Evolutionary conservation across 1,139 yeast genomes (phyloP).

Genomic region (Scheffersomyces lignicola): DNA sequence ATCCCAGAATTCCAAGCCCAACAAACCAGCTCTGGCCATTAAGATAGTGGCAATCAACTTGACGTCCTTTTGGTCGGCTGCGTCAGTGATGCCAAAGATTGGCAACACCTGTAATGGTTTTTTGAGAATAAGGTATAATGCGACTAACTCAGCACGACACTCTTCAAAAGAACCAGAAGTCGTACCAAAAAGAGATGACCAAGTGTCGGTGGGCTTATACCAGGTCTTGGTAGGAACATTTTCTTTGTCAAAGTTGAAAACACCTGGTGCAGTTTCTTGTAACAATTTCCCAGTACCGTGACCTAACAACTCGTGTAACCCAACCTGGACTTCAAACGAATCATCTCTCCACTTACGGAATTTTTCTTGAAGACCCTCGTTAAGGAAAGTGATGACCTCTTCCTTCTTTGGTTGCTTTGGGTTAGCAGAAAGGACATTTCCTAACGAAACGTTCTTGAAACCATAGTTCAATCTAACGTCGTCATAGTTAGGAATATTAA

Average conservation of each 20-base stretch:
- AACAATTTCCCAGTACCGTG: constrained; percentile 88
- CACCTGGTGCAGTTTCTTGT: constrained; percentile 60
- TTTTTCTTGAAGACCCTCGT: constrained; percentile 48
- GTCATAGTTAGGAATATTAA: constrained; percentile 89
- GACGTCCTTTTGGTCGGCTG: constrained; percentile 62
- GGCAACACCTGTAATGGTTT: constrained; percentile 56
- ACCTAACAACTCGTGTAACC: constrained; percentile 88
- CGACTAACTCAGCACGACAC: constrained; percentile 90
- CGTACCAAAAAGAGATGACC: constrained; percentile 85
- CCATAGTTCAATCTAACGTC: constrained; percentile 82
- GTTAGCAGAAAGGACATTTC: constrained; percentile 75
- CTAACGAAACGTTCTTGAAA: constrained; percentile 85
- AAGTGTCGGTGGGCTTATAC: constrained; percentile 80
- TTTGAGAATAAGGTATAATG: constrained; percentile 75
- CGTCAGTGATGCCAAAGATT: constrained; percentile 65
- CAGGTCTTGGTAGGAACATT: constrained; percentile 71
- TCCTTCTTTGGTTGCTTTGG: constrained; percentile 60
- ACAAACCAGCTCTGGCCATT: constrained; percentile 86
- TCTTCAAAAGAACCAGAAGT: constrained; percentile 88
- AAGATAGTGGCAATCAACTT: constrained; percentile 66
- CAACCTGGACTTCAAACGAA: constrained; percentile 90
- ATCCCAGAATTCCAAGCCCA: constrained; percentile 85
- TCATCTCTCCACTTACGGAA: constrained; percentile 76
- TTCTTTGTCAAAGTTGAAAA: constrained; percentile 66
- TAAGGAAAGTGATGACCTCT: constrained; percentile 70